Percentiles rank a stretch among this genome's conserved stretches.
These are phyloP conservation scores for Xanthoceras sorbifolium DNA, from an alignment of 345 rosid genomes.

Conservation along the genomic window DNA sequence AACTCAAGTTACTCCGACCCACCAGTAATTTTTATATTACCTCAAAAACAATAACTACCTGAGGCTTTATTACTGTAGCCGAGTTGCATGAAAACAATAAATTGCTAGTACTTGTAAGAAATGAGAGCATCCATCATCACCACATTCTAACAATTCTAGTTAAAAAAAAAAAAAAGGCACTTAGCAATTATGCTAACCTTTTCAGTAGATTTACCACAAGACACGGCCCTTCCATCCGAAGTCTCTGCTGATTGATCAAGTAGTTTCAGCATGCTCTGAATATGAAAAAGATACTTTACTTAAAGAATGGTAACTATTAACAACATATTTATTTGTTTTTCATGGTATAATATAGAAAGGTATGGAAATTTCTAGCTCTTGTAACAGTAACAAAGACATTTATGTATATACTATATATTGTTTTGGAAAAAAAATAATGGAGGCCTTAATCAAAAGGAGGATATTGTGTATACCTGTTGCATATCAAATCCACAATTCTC, in stretches of 20 bases:
- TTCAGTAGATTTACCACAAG: conserved; percentile 25
- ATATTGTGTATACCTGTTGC: conserved; percentile 44
- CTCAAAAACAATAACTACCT: neutral
- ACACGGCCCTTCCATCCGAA: conserved; percentile 21
- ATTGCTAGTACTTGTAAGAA: neutral
- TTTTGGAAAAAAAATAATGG: neutral
- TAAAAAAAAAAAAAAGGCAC: neutral
- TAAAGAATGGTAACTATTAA: neutral
- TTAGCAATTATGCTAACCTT: conserved; percentile 37
- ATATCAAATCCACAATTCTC: conserved; percentile 56
- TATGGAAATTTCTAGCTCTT: neutral
- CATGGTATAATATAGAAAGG: neutral
- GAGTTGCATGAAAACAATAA: neutral
- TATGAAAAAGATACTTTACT: neutral
- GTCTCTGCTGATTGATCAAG: conserved; percentile 33
- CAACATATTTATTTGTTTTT: neutral
- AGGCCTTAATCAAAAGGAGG: conserved; percentile 10
- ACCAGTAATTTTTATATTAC: neutral
- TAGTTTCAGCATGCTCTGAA: conserved; percentile 55
- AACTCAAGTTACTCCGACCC: neutral
- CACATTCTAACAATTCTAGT: neutral
- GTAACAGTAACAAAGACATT: neutral
- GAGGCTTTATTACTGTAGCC: neutral
- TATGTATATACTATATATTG: neutral
- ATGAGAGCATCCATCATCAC: neutral